Base-by-base conservation (phyloP, 805 yeast species). In the Torulaspora maleeae region DNA sequence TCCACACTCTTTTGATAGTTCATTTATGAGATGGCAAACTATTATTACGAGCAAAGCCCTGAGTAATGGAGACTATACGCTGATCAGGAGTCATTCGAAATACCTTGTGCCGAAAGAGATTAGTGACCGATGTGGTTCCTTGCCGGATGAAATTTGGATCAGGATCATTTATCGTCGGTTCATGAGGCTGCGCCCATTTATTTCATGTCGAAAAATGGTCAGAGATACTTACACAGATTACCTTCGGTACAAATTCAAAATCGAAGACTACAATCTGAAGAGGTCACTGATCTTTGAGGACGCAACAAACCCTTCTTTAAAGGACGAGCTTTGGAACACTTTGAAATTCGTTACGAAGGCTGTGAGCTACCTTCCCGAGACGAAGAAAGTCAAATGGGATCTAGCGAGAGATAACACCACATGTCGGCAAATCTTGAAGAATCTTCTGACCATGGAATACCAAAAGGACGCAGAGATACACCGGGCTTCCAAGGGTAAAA, bases 371-470 rank as follows among this genome's bases (percentile, higher is more conserved):
- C 30, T 50, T 15, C 49, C 51, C 11, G 55, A 45, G 24, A 30
- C 45, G 0, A 32, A 33, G 9, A 44, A 36, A 8, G 15, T 8
- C 3, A 47, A 39, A 16, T 20, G 29, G 22, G 36, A 39, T 4
- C 27, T 49, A 15, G 46, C 47, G 15, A 42, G 43, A 24, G 64
- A 60, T 29, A 55, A 54, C 28, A 41, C 49, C 12, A 34, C 40
- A 7, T 59, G 63, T 17, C 52, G 52, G 16, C 55, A 53, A 22
- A 54, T 64, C 7, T 22, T 63, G 22, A 61, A 60, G 36, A 64
- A 63, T 43, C 19, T 64, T 9, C 40, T 64, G 16, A 55, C 62
- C 4, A 43, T 59, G 37, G 64, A 62, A 37, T 61, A 47, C 43
- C 56, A 60, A 19, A 61, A 56, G 28, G 36, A 49, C 12, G 45